Percentiles rank a stretch among this genome's conserved stretches.
These are phyloP conservation scores for Coniophora puteana DNA, from an alignment of 1,284 basidiomycete genomes.

Conservation along the genomic window DNA sequence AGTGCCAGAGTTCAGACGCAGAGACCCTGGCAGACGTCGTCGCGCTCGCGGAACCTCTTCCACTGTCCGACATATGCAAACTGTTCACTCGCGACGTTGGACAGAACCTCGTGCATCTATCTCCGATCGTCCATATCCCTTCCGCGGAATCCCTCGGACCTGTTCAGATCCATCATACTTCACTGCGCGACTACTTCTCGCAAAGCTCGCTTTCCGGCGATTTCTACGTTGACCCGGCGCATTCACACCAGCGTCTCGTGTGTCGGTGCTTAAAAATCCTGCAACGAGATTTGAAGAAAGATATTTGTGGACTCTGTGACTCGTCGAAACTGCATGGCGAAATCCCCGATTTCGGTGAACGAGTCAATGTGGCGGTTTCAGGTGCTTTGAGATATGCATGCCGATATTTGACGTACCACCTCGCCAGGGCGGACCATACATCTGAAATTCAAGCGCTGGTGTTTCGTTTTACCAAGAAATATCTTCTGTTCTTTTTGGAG, in stretches of 20 bases:
- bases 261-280: constrained; percentile 14
- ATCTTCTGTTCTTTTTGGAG: constrained; percentile 17
- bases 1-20: too few relatives aligned
- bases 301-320: constrained; percentile 19
- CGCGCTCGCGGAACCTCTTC: too few relatives aligned
- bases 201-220: constrained; percentile 13
- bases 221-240: constrained; percentile 10
- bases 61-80: too few relatives aligned
- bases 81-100: too few relatives aligned
- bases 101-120: too few relatives aligned
- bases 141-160: too few relatives aligned
- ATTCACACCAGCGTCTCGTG: constrained; percentile 15
- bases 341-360: constrained; percentile 17
- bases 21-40: too few relatives aligned
- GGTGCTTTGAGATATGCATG: constrained; percentile 20
- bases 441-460: constrained; percentile 6
- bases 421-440: too few relatives aligned
- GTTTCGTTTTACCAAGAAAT: constrained; percentile 13
- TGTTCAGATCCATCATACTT: constrained; percentile 20
- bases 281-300: constrained; percentile 17
- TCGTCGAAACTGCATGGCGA: constrained; percentile 18
- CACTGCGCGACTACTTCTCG: constrained; percentile 19
- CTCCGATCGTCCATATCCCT: too few relatives aligned
- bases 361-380: constrained; percentile 10
- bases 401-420: constrained; percentile 20